phyloP scores from a whole-genome alignment of 495 filamentous ascomycete genomes.

The Glutinoglossum americanum region DNA sequence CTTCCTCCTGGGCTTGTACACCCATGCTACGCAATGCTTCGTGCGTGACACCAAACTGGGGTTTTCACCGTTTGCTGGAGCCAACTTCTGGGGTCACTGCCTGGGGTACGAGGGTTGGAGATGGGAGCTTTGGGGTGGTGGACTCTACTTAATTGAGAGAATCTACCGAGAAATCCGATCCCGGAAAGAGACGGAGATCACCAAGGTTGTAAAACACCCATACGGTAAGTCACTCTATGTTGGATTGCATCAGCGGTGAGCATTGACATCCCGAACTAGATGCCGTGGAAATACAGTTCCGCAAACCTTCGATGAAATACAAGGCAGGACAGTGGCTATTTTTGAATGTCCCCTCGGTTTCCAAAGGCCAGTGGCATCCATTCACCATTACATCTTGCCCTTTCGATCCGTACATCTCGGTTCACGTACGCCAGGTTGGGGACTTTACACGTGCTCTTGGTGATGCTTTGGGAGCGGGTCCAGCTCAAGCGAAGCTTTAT shows the following conservation, averaged over 20 bases:
- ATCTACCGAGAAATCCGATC: conserved; percentile 80
- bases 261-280: conserved; percentile 25
- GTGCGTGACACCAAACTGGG: conserved; percentile 53
- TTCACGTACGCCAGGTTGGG: conserved; percentile 90
- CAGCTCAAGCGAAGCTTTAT: conserved; percentile 61
- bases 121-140: conserved; percentile 83
- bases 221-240: conserved; percentile 41
- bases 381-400: conserved; percentile 99
- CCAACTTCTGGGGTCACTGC: conserved; percentile 75
- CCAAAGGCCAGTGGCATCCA: conserved; percentile 85
- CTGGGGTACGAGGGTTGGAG: conserved; percentile 93
- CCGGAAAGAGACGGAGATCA: conserved; percentile 65
- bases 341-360: conserved; percentile 76
- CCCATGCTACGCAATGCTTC: conserved; percentile 90
- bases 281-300: conserved; percentile 92
- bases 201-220: conserved; percentile 87
- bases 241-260: conserved; percentile 11
- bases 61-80: conserved; percentile 65
- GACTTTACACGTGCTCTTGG: conserved; percentile 82
- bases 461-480: conserved; percentile 80
- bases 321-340: conserved; percentile 97
- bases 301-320: conserved; percentile 91
- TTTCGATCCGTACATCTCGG: conserved; percentile 77
- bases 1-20: conserved; percentile 84
- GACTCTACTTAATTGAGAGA: conserved; percentile 67